Percentiles rank a stretch among this genome's conserved stretches.
Evolutionary conservation across 148 eudicot species (phyloP).

Genomic region (Camellia japonica): DNA sequence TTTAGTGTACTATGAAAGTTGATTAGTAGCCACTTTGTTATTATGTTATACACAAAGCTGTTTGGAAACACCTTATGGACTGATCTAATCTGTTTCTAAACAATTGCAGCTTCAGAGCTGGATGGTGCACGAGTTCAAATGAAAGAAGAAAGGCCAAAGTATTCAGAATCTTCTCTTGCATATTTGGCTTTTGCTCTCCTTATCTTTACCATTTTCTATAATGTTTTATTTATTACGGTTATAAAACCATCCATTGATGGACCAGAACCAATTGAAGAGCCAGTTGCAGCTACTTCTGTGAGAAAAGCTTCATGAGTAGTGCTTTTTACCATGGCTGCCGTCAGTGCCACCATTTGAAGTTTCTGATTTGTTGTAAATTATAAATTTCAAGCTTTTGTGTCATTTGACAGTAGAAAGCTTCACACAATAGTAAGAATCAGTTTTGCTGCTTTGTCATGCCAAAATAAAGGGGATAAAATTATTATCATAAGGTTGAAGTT

Average conservation of each 20-base stretch:
- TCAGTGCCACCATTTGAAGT: conserved; percentile 7
- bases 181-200: conserved; percentile 38
- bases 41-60: neutral
- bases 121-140: conserved; percentile 25
- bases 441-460: conserved; percentile 23
- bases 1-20: too few relatives aligned
- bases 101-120: conserved; percentile 37
- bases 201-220: conserved; percentile 47
- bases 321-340: conserved; percentile 8
- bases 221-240: conserved; percentile 47
- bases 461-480: conserved; percentile 12
- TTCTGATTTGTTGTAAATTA: conserved; percentile 19
- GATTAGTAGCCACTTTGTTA: neutral
- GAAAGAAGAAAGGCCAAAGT: conserved; percentile 30
- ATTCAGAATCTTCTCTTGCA: conserved; percentile 36
- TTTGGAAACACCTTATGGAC: neutral
- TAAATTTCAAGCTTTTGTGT: conserved; percentile 8
- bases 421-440: conserved; percentile 1
- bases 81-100: neutral
- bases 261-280: conserved; percentile 34
- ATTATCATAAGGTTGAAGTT: neutral
- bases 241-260: conserved; percentile 64
- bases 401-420: neutral
- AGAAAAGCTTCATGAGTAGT: neutral
- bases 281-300: conserved; percentile 13